These are phyloP conservation scores for Boehmeria nivea DNA, from an alignment of 306 rosid genomes.

Conservation along the genomic window DNA sequence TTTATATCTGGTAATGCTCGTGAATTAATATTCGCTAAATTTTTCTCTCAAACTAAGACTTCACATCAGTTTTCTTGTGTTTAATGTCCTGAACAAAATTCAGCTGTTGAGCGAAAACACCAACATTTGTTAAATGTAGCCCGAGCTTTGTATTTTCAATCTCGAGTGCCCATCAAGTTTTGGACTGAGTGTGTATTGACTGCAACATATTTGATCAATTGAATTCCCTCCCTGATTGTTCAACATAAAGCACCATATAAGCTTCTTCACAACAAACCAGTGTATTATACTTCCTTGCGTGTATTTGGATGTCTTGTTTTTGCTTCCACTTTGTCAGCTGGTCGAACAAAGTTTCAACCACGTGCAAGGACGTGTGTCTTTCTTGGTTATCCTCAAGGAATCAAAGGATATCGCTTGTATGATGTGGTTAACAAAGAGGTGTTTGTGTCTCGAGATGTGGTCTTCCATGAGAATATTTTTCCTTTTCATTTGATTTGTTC, in stretches of 20 bases:
- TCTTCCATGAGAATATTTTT: not conserved
- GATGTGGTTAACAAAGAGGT: not conserved
- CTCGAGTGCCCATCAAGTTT: not conserved
- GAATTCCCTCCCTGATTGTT: not conserved
- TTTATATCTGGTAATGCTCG: not conserved
- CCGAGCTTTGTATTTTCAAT: not conserved
- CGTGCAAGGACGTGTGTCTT: not conserved
- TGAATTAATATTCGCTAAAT: no score
- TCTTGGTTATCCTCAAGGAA: not conserved
- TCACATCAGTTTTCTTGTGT: no score
- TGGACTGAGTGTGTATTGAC: not conserved
- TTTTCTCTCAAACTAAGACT: no score
- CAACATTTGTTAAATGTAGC: not conserved
- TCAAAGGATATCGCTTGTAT: conserved; percentile 2
- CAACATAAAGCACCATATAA: not conserved
- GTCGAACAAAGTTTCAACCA: not conserved
- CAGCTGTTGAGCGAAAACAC: not conserved
- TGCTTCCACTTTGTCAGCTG: not conserved
- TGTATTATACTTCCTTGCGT: not conserved
- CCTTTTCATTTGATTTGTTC: not conserved
- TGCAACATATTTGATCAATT: not conserved
- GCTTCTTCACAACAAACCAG: not conserved
- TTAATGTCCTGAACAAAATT: not conserved
- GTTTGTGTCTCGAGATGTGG: not conserved
- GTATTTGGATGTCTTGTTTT: not conserved